Evolutionary conservation across 495 filamentous ascomycete genomes (phyloP), one percentile per base, ranked within the genome.

Genomic region (Podospora appendiculata): DNA sequence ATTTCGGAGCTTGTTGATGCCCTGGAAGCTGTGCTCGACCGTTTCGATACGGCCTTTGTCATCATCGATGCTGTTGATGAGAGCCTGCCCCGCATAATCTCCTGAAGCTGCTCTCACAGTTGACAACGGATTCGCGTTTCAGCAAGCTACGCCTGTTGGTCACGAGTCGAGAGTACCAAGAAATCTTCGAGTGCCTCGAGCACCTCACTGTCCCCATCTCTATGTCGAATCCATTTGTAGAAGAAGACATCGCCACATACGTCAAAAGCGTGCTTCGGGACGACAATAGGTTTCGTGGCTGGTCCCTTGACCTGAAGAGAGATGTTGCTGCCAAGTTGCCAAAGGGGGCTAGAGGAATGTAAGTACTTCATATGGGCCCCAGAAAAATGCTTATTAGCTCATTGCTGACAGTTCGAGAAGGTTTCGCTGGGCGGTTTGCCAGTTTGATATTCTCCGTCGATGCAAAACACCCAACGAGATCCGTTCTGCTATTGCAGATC

Each of bases 111-210:
- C 47, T 70, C 33, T 25, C 25, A 32, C 49, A 19, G 2, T 56
- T 73, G 38, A 58, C 54, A 9, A 56, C 69, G 2, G 11, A 5
- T 0, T 6, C 5, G 5, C 43, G 58, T 32, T 73, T 72, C 45
- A 18, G 48, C 4, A 69, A 67, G 19, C 50, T 78, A 12, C 59
- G 59, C 7, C 41, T 75, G 7, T 50, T 75, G 17, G 62, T 61
- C 45, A 72, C 71, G 2, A 76, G 74, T 53, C 63, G 74, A 18
- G 59, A 65, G n/a, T 67, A 76, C 19, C 25, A 17, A 5, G 74
- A 75, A 40, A 73, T 77, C 32, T 55, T 59, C 42, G 34, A 45
- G 1, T 14, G 7, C 14, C 4, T 19, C 10, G 32, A 63, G 45
- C 57, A 54, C 9, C 38, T 10, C 13, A 45, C 50, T 1, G 8